Conservation (phyloP, 2,329 filamentous ascomycete species). For the Ascochyta fabae region DNA sequence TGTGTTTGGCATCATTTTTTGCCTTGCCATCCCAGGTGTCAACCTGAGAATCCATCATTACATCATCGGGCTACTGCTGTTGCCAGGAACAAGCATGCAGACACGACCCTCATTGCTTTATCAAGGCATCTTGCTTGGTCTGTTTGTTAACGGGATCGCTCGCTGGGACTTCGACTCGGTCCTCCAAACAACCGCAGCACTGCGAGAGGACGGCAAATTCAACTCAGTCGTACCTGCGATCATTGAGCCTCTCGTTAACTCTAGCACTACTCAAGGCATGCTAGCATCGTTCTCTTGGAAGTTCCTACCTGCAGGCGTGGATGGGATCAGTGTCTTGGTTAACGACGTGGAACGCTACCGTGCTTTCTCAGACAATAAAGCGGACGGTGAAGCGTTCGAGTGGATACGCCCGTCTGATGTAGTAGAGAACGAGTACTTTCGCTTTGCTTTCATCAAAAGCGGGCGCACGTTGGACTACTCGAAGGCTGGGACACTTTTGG, state of each 20-base stretch:
- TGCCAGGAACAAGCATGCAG: constrained; percentile 46
- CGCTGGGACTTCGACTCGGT: constrained; percentile 60
- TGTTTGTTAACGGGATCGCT: constrained; percentile 47
- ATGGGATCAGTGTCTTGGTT: constrained; percentile 79
- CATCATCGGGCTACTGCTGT: constrained; percentile 42
- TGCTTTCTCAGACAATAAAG: constrained; percentile 32
- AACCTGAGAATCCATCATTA: constrained; percentile 85
- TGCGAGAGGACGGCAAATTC: constrained; percentile 62
- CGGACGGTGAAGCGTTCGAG: constrained; percentile 22
- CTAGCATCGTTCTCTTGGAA: constrained; percentile 64
- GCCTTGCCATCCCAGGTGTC: constrained; percentile 74
- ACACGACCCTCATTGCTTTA: constrained; percentile 45
- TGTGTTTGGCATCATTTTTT: constrained; percentile 68
- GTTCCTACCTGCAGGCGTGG: constrained; percentile 57
- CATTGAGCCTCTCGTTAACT: constrained; percentile 24
- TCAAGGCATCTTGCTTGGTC: constrained; percentile 45
- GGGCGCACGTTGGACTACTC: constrained; percentile 43
- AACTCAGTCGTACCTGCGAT: constrained; percentile 66
- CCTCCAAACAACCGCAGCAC: constrained; percentile 76
- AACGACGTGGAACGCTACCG: constrained; percentile 77
- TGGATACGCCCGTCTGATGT: constrained; percentile 52
- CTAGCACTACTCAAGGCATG: constrained; percentile 54
- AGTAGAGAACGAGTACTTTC: constrained; percentile 42
- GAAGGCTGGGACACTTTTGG: constrained; percentile 31
- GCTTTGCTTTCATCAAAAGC: constrained; percentile 42